Percentiles rank a stretch among this genome's conserved stretches.
These are phyloP conservation scores for Pseudogymnoascus sp. DNA, from an alignment of 2,329 filamentous ascomycete genomes.

Conservation along the genomic window DNA sequence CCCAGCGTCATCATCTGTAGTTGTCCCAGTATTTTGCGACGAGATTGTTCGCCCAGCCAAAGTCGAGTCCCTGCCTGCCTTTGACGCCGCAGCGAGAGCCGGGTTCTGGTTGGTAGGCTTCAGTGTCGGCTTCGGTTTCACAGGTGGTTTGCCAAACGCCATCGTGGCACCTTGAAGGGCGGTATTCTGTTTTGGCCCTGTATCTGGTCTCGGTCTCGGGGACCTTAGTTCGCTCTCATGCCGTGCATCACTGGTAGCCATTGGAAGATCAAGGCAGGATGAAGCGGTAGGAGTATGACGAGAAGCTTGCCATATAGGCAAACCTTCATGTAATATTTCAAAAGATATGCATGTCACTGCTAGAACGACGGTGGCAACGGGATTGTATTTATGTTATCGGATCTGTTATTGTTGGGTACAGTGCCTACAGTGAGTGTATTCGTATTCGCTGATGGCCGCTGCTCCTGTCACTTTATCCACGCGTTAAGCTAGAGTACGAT, in stretches of 20 bases:
- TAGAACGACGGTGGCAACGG: not conserved
- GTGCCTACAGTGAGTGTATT: not conserved
- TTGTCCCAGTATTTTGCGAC: constrained; percentile 5
- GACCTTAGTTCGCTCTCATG: not conserved
- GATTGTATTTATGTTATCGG: not conserved
- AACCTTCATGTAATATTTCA: not conserved
- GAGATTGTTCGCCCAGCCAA: constrained; percentile 11
- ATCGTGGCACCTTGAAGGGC: constrained; percentile 40
- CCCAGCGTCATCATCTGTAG: constrained; percentile 6
- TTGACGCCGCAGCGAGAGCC: constrained; percentile 37
- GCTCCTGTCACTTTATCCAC: not conserved
- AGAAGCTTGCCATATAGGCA: constrained; percentile 6
- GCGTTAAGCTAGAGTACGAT: not conserved
- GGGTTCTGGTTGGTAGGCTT: not conserved
- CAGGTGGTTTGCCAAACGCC: constrained; percentile 38
- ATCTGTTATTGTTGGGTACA: not conserved
- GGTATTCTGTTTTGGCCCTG: constrained; percentile 27
- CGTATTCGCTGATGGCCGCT: not conserved
- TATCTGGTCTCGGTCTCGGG: not conserved
- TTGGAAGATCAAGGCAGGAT: not conserved
- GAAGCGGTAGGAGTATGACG: not conserved
- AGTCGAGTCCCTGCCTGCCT: constrained; percentile 24
- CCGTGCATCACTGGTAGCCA: not conserved
- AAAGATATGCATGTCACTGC: constrained; percentile 2
- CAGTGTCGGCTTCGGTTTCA: constrained; percentile 31